A percentile compares a stretch with the other conserved stretches of the same genome.
Evolutionary conservation across 805 yeast genomes (phyloP).

Genomic region (Cyberlindnera americana): DNA sequence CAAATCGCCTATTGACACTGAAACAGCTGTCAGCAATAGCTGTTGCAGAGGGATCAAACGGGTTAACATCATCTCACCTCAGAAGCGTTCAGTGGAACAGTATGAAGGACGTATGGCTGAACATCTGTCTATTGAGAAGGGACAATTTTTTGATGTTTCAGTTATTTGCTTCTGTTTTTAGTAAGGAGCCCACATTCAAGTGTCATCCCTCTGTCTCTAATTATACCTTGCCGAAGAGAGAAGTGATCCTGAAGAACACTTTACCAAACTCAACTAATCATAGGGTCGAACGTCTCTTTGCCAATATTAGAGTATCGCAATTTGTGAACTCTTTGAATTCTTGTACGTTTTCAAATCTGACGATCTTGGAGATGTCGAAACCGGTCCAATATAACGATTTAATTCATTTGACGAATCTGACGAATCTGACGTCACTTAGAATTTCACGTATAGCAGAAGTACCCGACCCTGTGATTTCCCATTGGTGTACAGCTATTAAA

Average conservation of each 20-base stretch:
- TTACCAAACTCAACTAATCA: conserved; percentile 26
- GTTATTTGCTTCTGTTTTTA: conserved; percentile 28
- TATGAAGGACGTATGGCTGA: conserved; percentile 34
- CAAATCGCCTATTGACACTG: conserved; percentile 17
- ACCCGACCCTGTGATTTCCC: conserved; percentile 20
- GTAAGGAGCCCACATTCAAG: conserved; percentile 12
- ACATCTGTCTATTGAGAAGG: conserved; percentile 26
- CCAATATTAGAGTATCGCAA: conserved; percentile 22
- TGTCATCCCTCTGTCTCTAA: conserved; percentile 17
- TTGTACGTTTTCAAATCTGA: conserved; percentile 16
- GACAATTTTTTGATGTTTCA: conserved; percentile 31
- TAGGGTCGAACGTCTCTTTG: conserved; percentile 33
- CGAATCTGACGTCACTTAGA: conserved; percentile 19
- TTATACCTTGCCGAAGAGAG: conserved; percentile 15
- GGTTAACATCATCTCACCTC: conserved; percentile 24
- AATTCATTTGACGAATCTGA: conserved; percentile 18
- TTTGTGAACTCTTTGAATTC: conserved; percentile 16
- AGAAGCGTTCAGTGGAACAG: conserved; percentile 22
- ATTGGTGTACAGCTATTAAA: conserved; percentile 25
- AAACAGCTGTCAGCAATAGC: conserved; percentile 24
- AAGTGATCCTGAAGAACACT: conserved; percentile 16
- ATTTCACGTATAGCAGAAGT: conserved; percentile 11
- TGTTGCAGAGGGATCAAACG: conserved; percentile 26
- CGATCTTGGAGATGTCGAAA: conserved; percentile 20
- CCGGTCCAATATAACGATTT: conserved; percentile 17